Conservation (phyloP, 2,329 filamentous ascomycete species). For the Fusarium nanum region DNA sequence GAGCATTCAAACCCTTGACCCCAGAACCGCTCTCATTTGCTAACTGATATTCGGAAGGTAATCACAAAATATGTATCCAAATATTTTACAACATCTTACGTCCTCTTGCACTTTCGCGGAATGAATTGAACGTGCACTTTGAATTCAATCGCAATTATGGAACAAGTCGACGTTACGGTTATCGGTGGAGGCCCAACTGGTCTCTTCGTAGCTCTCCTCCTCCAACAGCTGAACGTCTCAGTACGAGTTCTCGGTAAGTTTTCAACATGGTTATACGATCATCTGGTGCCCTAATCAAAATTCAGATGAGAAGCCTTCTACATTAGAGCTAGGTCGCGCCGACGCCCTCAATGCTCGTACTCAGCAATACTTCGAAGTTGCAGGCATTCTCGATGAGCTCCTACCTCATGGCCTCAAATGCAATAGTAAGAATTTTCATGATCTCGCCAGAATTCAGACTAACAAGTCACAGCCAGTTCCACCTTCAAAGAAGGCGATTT, state of each 20-base stretch:
- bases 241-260: constrained; percentile 54
- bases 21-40: neutral
- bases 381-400: constrained; percentile 56
- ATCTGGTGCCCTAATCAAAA: too few species aligned
- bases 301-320: constrained; percentile 54
- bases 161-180: constrained; percentile 12
- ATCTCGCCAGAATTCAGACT: fast-evolving
- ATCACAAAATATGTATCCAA: too few species aligned
- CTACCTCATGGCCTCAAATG: constrained; percentile 59
- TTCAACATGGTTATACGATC: too few species aligned
- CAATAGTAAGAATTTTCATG: constrained; percentile 54
- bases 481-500: constrained; percentile 60
- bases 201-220: constrained; percentile 58
- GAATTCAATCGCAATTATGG: neutral
- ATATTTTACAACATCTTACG: too few species aligned
- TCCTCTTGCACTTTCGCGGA: too few species aligned
- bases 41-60: neutral
- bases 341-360: constrained; percentile 62
- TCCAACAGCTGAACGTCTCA: constrained; percentile 55
- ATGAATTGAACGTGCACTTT: too few species aligned
- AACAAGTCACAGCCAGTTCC: constrained; percentile 54
- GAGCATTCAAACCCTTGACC: fast-evolving
- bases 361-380: constrained; percentile 61
- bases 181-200: constrained; percentile 58
- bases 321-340: constrained; percentile 57